Evolutionary conservation across 257 asterid genomes (phyloP), one percentile per base, ranked within the genome.

Genomic region (Pogostemon cablin): DNA sequence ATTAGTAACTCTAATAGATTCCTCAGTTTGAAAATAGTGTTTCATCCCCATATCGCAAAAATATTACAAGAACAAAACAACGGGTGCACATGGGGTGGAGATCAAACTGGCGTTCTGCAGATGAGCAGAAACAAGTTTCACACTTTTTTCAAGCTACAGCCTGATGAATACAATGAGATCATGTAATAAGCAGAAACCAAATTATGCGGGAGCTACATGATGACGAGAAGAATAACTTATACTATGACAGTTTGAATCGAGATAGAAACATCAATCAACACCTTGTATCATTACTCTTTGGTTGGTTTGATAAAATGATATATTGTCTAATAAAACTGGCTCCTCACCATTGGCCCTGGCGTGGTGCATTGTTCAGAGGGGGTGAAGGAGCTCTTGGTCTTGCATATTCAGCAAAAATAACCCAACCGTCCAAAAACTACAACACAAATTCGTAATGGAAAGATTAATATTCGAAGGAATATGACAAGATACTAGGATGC

Each of bases 371-470:
- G 81, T 83, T 83, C 55, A 68, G 59, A 50, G 88, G 75, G 68
- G 88, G 80, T 5, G 83, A 69, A 32, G 85, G 87, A 60, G 75
- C 69, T 82, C 97, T 85, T 35, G 87, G 89, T 76, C 90, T 82
- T 73, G 97, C 96, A 77, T 88, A 86, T 86, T 90, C 96, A 0
- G 91, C 97, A 41, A 88, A 90, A 65, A 90, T 90, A 56, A 90
- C 96, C 97, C 93, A 88, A 5, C 91, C 97, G 50, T 90, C 97
- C 85, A 88, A 65, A 82, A 80, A 90, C 97, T 90, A 62, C 84
- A 80, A 72, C 32, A 60, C 11, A 64, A 44, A 53, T 15, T 9
- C 3, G 2, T 4, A 56, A 46, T 3, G 15, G 5, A 39, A 60
- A 60, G 44, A 17, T n/a, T n/a, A 39, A 11, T 37, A 44, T 40